Base-by-base conservation (phyloP, 1,284 basidiomycete genomes). In the Rhodotorula glutinis region DNA sequence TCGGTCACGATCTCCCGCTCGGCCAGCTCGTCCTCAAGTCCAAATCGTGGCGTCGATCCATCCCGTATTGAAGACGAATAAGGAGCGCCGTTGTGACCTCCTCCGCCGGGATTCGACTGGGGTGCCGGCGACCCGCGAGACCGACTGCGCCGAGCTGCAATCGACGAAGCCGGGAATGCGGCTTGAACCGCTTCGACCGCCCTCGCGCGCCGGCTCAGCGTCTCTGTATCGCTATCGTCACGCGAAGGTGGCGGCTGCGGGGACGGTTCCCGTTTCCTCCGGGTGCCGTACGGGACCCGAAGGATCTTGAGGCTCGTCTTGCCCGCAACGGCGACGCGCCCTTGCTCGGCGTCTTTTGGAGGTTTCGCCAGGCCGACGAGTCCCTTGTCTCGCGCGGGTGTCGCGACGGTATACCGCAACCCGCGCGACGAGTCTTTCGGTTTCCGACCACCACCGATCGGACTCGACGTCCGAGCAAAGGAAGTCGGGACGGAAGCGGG, bases 321-420 rank as follows among this genome's bases (percentile, higher is more conserved):
- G 14, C 72, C 72, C 2, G 67, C 69, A 1, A 73, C 72, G 11
- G 66, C 72, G 14, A 73, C 72, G 2, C 66, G 52, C 1, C 69
- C 66, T 11, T 62, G 54, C 0, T 62, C 63, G 33, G 51, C 57
- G 8, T 65, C 64, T 33, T 47, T 55, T 2, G 62, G 55, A 16
- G 66, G 72, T 27, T 69, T 71, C 29, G 72, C 69, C 21, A 73
- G 47, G 10, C 64, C 72, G 21, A 73, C 55, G 38, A 73, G 44
- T 2, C 69, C 69, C 49, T 67, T 66, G 29, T 69, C 69, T 16
- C 57, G 57, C 53, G 57, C 30, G 23, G 46, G 53, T 2, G 40
- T 62, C 13, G 52, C 38, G 16, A 70, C 27, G 13, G 63, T 9
- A 49, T 41, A 65, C 5, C 59, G 60, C 59, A 70, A 14, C 8